A percentile compares a stretch with the other conserved stretches of the same genome.
Conservation (phyloP, 1,139 yeast genomes). For the Yamadazyma jaroonii region DNA sequence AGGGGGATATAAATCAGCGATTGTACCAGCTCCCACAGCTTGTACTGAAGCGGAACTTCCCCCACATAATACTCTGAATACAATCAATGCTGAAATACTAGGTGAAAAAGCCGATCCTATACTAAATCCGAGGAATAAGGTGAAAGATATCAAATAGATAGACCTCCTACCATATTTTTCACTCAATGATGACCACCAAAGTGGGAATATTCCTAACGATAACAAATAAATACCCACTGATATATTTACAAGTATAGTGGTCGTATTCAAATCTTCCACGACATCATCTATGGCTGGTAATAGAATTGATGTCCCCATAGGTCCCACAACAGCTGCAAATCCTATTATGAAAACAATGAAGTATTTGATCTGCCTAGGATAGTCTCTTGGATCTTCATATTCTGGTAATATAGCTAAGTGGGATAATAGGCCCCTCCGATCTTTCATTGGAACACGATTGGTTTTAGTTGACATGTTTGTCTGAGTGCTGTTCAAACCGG, state of each 20-base stretch:
- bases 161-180: constrained; percentile 74
- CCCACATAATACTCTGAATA: constrained; percentile 69
- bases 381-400: constrained; percentile 67
- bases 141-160: constrained; percentile 67
- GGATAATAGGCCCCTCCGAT: constrained; percentile 56
- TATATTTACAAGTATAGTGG: constrained; percentile 61
- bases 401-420: constrained; percentile 63
- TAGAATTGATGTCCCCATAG: constrained; percentile 88
- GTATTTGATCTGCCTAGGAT: constrained; percentile 48
- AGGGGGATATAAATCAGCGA: constrained; percentile 68
- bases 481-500: not conserved
- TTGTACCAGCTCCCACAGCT: constrained; percentile 88
- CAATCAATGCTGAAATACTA: constrained; percentile 59
- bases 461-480: constrained; percentile 3
- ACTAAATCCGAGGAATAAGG: constrained; percentile 60
- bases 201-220: constrained; percentile 74
- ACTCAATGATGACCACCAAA: constrained; percentile 87
- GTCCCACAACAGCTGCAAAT: constrained; percentile 75
- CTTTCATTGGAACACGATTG: constrained; percentile 33
- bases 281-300: constrained; percentile 75
- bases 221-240: constrained; percentile 78
- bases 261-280: constrained; percentile 51
- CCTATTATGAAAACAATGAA: constrained; percentile 66
- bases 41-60: constrained; percentile 86
- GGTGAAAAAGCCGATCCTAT: constrained; percentile 72